A percentile compares a stretch with the other conserved stretches of the same genome.
Conservation (phyloP, 1,284 basidiomycete species). For the Cutaneotrichosporon mucoides region DNA sequence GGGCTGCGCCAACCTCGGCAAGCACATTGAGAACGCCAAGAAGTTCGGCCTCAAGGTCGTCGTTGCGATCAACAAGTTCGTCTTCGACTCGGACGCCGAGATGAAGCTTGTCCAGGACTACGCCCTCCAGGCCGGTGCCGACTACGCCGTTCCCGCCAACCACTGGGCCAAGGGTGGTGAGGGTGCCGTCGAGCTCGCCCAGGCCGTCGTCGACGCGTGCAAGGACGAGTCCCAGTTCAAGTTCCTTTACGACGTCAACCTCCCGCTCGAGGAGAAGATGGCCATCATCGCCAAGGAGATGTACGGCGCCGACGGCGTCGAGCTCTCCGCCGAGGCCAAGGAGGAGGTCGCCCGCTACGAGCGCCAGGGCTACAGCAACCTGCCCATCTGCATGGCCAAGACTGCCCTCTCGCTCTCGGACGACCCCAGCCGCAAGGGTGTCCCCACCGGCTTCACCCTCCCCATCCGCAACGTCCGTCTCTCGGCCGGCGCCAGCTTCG, state of each 20-base stretch:
- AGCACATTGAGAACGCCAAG: slow-evolving; percentile 91
- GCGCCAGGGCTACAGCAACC: slow-evolving; percentile 57
- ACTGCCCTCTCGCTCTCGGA: slow-evolving; percentile 96
- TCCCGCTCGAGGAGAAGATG: slow-evolving; percentile 84
- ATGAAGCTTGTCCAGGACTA: slow-evolving; percentile 77
- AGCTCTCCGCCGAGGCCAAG: slow-evolving; percentile 74
- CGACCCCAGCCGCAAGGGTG: slow-evolving; percentile 85
- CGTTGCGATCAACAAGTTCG: slow-evolving; percentile 91
- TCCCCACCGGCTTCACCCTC: slow-evolving; percentile 84
- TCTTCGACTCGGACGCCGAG: slow-evolving; percentile 89
- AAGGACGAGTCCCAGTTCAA: slow-evolving; percentile 78
- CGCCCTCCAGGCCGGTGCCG: slow-evolving; percentile 80
- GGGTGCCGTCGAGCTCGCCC: slow-evolving; percentile 79
- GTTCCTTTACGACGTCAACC: slow-evolving; percentile 82
- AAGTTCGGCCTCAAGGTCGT: slow-evolving; percentile 98
- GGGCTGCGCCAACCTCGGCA: slow-evolving; percentile 88
- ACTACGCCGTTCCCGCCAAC: slow-evolving; percentile 90
- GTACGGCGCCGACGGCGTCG: slow-evolving; percentile 85
- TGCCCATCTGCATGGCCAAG: slow-evolving; percentile 93
- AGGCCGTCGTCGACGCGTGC: slow-evolving; percentile 79
- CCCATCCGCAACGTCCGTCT: slow-evolving; percentile 86
- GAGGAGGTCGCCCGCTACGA: slow-evolving; percentile 90
- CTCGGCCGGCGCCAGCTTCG: slow-evolving; percentile 90
- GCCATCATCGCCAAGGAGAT: slow-evolving; percentile 79
- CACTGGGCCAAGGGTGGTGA: slow-evolving; percentile 94